A percentile compares a stretch with the other conserved stretches of the same genome.
Evolutionary conservation across 2,329 filamentous ascomycete species (phyloP).

Genomic region (Penicillium olsonii): DNA sequence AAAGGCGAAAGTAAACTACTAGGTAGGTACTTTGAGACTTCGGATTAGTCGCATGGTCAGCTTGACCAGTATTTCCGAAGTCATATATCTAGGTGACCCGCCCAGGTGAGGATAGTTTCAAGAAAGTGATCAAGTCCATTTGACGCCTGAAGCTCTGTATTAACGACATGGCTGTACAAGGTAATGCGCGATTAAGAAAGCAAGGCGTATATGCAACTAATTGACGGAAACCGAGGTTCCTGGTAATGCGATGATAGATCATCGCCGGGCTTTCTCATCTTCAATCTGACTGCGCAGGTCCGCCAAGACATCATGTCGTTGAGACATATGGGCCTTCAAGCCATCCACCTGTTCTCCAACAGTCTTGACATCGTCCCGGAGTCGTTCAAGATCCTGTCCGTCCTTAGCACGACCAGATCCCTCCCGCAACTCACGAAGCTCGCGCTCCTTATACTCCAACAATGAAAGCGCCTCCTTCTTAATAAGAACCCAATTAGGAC

Average conservation of each 20-base stretch:
- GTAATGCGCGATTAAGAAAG: slow-evolving; percentile 14
- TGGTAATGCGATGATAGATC: slow-evolving; percentile 6
- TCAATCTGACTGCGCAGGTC: slow-evolving; percentile 82
- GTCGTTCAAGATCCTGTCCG: slow-evolving; percentile 72
- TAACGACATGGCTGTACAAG: slow-evolving; percentile 36
- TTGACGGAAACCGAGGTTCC: slow-evolving; percentile 3
- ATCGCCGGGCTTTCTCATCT: slow-evolving; percentile 68
- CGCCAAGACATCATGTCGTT: slow-evolving; percentile 72
- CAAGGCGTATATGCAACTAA: slow-evolving; percentile 14
- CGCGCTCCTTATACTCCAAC: slow-evolving; percentile 87
- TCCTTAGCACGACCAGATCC: slow-evolving; percentile 55
- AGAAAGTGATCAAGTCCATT: slow-evolving; percentile 25
- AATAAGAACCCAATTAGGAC: slow-evolving; percentile 83
- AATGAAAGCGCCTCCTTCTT: slow-evolving; percentile 93
- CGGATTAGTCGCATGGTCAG: too few species aligned
- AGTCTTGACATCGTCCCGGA: slow-evolving; percentile 81
- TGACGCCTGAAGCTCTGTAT: slow-evolving; percentile 37
- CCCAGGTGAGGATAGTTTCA: too few species aligned
- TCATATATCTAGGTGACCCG: too few species aligned
- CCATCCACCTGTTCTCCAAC: slow-evolving; percentile 96
- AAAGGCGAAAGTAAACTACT: too few species aligned
- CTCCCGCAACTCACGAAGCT: slow-evolving; percentile 72
- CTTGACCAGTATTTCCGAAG: too few species aligned
- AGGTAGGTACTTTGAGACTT: too few species aligned
- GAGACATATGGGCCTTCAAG: slow-evolving; percentile 76